phyloP scores from a whole-genome alignment of 1,284 basidiomycete species.

The Austroboletus niveus region DNA sequence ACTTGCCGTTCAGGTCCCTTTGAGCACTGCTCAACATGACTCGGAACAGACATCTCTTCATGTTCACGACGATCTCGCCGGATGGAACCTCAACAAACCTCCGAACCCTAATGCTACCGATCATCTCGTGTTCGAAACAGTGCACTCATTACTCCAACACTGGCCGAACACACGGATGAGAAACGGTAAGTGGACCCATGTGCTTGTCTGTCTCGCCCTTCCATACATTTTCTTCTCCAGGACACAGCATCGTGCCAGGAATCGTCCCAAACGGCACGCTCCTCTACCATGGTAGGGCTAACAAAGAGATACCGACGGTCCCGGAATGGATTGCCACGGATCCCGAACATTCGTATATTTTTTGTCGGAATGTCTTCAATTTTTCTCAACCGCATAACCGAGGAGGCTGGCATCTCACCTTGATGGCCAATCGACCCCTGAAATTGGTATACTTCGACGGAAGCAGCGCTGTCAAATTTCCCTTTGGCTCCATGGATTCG shows the following conservation, averaged over 20 bases:
- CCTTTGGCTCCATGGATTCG: slow-evolving; percentile 38
- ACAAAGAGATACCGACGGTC: slow-evolving; percentile 26
- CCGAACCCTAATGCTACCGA: slow-evolving; percentile 19
- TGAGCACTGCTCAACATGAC: background rate
- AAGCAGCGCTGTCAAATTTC: slow-evolving; percentile 37
- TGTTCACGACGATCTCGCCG: background rate
- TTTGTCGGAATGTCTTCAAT: slow-evolving; percentile 22
- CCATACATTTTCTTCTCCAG: slow-evolving; percentile 13
- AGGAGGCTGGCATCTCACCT: slow-evolving; percentile 40
- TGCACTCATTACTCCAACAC: slow-evolving; percentile 38
- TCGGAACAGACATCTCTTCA: background rate
- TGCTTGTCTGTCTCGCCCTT: background rate
- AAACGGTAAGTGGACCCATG: slow-evolving; percentile 35
- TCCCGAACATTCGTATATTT: slow-evolving; percentile 43
- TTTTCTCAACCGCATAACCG: background rate
- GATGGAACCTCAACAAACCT: slow-evolving; percentile 18
- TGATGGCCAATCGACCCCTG: slow-evolving; percentile 36
- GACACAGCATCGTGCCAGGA: slow-evolving; percentile 45
- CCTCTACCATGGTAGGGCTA: slow-evolving; percentile 38
- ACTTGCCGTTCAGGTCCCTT: slow-evolving; percentile 15
- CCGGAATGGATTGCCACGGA: slow-evolving; percentile 45
- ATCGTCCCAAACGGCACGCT: slow-evolving; percentile 40
- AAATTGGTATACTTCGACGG: slow-evolving; percentile 47
- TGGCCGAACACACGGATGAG: slow-evolving; percentile 52
- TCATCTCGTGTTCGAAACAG: slow-evolving; percentile 31